Evolutionary conservation across 371 early-diverging fungal species (phyloP).

Genomic region (Globomyces sp.): DNA sequence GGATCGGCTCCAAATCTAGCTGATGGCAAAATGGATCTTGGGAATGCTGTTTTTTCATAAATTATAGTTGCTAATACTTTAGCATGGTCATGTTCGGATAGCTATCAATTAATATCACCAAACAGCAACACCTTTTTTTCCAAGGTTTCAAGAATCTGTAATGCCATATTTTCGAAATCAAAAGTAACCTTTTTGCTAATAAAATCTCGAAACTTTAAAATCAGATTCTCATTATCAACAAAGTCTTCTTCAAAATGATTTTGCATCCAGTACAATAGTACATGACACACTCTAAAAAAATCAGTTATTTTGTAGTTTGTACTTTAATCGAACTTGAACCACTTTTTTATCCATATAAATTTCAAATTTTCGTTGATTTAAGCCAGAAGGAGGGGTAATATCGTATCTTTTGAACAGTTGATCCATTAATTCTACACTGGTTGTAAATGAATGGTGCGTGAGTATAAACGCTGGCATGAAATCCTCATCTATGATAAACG

Average conservation of each 20-base stretch:
- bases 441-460: slow-evolving; percentile 57
- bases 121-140: slow-evolving; percentile 10
- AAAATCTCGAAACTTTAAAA: slow-evolving; percentile 41
- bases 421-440: slow-evolving; percentile 47
- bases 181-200: slow-evolving; percentile 32
- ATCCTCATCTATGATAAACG: slow-evolving; percentile 27
- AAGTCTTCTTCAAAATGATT: slow-evolving; percentile 52
- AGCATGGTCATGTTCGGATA: no score
- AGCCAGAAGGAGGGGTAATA: slow-evolving; percentile 43
- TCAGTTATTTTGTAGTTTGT: no score
- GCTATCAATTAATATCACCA: background rate
- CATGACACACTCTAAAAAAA: slow-evolving; percentile 31
- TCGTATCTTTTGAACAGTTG: slow-evolving; percentile 41
- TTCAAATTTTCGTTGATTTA: slow-evolving; percentile 40
- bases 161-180: slow-evolving; percentile 40
- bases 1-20: slow-evolving; percentile 7
- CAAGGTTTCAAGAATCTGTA: slow-evolving; percentile 28
- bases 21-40: background rate
- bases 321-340: slow-evolving; percentile 40
- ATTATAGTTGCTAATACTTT: background rate
- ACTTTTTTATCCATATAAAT: slow-evolving; percentile 43
- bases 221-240: slow-evolving; percentile 31
- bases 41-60: background rate
- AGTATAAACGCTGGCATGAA: slow-evolving; percentile 39
- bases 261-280: slow-evolving; percentile 45